Conservation (phyloP, 805 yeast genomes). For the Maudiozyma bulderi region DNA sequence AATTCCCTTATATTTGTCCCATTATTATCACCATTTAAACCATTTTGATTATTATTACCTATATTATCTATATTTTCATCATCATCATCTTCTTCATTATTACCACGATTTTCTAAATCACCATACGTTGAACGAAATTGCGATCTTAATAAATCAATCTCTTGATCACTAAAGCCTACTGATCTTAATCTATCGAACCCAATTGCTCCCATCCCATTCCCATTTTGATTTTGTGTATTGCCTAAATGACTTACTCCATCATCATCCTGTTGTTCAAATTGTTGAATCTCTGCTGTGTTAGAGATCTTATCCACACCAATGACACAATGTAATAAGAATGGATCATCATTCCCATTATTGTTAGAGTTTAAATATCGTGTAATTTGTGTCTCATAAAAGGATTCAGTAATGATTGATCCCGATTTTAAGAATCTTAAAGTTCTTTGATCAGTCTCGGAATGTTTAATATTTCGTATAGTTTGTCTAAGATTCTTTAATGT, state of each 20-base stretch:
- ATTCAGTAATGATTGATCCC: slow-evolving; percentile 18
- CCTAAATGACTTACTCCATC: slow-evolving; percentile 1
- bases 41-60: slow-evolving; percentile 8
- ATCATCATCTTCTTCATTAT: slow-evolving; percentile 6
- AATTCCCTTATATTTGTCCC: slow-evolving; percentile 45
- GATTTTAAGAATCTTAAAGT: slow-evolving; percentile 23
- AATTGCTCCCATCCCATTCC: slow-evolving; percentile 43
- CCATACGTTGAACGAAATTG: slow-evolving; percentile 72
- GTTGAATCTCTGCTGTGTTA: slow-evolving; percentile 39
- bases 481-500: slow-evolving; percentile 23
- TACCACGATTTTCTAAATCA: slow-evolving; percentile 14
- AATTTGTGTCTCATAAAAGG: neutral
- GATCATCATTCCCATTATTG: slow-evolving; percentile 10
- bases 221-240: slow-evolving; percentile 10
- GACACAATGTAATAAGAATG: slow-evolving; percentile 68
- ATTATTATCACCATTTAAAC: neutral
- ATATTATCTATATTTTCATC: slow-evolving; percentile 11
- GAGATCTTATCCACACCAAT: slow-evolving; percentile 42
- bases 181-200: slow-evolving; percentile 79
- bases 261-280: slow-evolving; percentile 51
- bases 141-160: slow-evolving; percentile 56
- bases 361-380: neutral
- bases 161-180: slow-evolving; percentile 77
- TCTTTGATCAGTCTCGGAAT: slow-evolving; percentile 9
- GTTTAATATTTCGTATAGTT: slow-evolving; percentile 20